phyloP scores from a whole-genome alignment of 352 stramenopile genomes.

The Phytopythium cucurbitacearum region DNA sequence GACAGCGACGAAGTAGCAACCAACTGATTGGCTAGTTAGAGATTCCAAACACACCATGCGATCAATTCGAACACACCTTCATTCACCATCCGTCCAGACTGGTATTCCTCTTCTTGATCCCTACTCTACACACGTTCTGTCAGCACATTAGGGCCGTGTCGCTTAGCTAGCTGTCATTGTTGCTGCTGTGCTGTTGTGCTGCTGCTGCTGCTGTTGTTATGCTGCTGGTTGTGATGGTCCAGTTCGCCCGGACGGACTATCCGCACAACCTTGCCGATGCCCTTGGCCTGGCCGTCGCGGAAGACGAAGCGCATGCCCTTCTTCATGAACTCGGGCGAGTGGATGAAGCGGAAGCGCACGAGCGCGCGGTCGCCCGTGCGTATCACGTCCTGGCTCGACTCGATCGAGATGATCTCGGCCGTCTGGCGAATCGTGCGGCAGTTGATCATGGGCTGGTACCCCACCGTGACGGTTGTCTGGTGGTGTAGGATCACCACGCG shows the following conservation, averaged over 20 bases:
- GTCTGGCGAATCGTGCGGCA: conserved; percentile 90
- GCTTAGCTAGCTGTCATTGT: neutral
- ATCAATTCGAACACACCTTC: neutral
- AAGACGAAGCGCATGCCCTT: conserved; percentile 97
- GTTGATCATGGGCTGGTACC: conserved; percentile 96
- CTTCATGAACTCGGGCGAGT: conserved; percentile 94
- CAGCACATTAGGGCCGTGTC: neutral
- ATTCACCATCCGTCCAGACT: neutral
- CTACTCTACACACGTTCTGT: no score
- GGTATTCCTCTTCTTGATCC: neutral
- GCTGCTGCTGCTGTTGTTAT: conserved; percentile 11
- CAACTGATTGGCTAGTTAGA: neutral
- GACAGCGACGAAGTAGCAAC: neutral
- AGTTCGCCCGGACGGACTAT: conserved; percentile 42
- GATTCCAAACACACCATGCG: neutral
- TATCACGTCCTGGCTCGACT: conserved; percentile 78
- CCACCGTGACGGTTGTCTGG: conserved; percentile 91
- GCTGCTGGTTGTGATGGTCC: conserved; percentile 1
- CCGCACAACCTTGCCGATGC: conserved; percentile 91
- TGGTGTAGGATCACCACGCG: conserved; percentile 94
- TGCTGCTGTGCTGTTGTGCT: neutral
- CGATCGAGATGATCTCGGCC: conserved; percentile 86
- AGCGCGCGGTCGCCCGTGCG: conserved; percentile 88
- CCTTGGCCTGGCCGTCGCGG: conserved; percentile 95
- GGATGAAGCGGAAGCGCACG: conserved; percentile 89